Percentiles rank a stretch among this genome's conserved stretches.
Evolutionary conservation across 1,284 basidiomycete genomes (phyloP).

Genomic region (Volvariella volvacea): DNA sequence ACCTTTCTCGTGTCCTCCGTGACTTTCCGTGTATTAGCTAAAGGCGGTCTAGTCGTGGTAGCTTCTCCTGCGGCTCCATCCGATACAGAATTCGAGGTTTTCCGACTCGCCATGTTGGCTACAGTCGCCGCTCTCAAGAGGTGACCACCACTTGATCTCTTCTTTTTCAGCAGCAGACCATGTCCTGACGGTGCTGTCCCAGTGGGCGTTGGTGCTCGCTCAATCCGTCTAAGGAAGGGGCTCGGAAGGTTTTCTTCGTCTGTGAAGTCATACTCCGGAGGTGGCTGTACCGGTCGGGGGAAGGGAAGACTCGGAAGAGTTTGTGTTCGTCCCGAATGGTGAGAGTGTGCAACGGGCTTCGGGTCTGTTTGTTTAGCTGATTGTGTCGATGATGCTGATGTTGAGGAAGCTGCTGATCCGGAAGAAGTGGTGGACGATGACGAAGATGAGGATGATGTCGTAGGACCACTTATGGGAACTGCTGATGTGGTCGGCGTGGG

Average conservation of each 20-base stretch:
- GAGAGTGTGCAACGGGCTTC: slow-evolving; percentile 34
- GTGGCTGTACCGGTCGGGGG: slow-evolving; percentile 17
- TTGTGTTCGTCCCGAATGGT: slow-evolving; percentile 12
- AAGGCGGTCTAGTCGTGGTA: slow-evolving; percentile 21
- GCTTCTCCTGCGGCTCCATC: slow-evolving; percentile 4
- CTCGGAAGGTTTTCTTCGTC: slow-evolving; percentile 83
- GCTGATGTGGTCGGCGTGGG: slow-evolving; percentile 7
- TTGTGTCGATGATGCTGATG: slow-evolving; percentile 12
- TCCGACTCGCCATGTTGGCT: slow-evolving; percentile 34
- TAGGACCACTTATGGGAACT: not conserved
- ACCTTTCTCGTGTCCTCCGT: slow-evolving; percentile 47
- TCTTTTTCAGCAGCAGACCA: slow-evolving; percentile 21
- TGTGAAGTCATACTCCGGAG: slow-evolving; percentile 53
- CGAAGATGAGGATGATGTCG: not conserved
- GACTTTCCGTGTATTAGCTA: slow-evolving; percentile 38
- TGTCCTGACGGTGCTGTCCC: slow-evolving; percentile 9
- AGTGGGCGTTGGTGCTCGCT: slow-evolving; percentile 13
- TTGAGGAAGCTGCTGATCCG: slow-evolving; percentile 14
- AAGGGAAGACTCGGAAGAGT: slow-evolving; percentile 12
- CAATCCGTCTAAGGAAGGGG: slow-evolving; percentile 65
- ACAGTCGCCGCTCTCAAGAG: slow-evolving; percentile 57
- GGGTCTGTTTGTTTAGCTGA: slow-evolving; percentile 8
- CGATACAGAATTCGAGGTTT: slow-evolving; percentile 7
- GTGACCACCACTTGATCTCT: slow-evolving; percentile 43
- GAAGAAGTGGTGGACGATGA: not conserved